A percentile compares a stretch with the other conserved stretches of the same genome.
Conservation (phyloP, 1,284 basidiomycete genomes). For the Papiliotrema laurentii region DNA sequence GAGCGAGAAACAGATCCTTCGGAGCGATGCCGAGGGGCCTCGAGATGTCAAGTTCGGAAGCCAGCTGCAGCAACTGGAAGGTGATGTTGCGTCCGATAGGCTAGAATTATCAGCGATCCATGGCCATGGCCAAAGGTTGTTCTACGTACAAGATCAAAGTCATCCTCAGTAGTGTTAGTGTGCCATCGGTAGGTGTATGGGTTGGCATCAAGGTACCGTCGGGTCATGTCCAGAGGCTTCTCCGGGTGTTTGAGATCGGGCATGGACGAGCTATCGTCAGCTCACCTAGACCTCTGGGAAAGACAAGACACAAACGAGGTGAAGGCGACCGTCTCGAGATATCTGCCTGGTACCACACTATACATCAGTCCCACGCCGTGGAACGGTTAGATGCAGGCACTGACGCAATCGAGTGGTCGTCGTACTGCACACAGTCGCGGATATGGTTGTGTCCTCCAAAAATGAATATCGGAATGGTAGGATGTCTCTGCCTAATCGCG, state of each 20-base stretch:
- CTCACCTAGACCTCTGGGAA: no score
- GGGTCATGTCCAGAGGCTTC: slow-evolving; percentile 38
- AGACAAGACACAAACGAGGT: slow-evolving; percentile 36
- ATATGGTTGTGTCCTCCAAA: slow-evolving; percentile 76
- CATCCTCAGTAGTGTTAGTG: slow-evolving; percentile 23
- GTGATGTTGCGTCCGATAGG: slow-evolving; percentile 37
- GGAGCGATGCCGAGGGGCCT: slow-evolving; percentile 63
- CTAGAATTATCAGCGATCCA: slow-evolving; percentile 11
- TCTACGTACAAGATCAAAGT: slow-evolving; percentile 37
- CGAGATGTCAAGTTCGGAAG: slow-evolving; percentile 36
- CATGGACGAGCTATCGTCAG: slow-evolving; percentile 28
- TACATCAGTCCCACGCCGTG: background rate
- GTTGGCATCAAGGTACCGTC: slow-evolving; percentile 52
- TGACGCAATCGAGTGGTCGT: slow-evolving; percentile 42
- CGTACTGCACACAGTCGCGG: slow-evolving; percentile 63
- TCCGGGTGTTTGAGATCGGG: slow-evolving; percentile 18
- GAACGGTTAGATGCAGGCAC: slow-evolving; percentile 56
- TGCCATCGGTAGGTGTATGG: slow-evolving; percentile 46
- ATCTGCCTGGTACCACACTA: slow-evolving; percentile 69
- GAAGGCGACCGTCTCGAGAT: slow-evolving; percentile 78
- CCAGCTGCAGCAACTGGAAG: slow-evolving; percentile 22
- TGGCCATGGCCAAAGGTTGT: background rate
- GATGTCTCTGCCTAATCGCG: slow-evolving; percentile 67
- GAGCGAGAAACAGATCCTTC: slow-evolving; percentile 62
- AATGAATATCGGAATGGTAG: slow-evolving; percentile 68